These are phyloP conservation scores for Nakazawaea wyomingensis DNA, from an alignment of 805 yeast species.

Conservation along the genomic window DNA sequence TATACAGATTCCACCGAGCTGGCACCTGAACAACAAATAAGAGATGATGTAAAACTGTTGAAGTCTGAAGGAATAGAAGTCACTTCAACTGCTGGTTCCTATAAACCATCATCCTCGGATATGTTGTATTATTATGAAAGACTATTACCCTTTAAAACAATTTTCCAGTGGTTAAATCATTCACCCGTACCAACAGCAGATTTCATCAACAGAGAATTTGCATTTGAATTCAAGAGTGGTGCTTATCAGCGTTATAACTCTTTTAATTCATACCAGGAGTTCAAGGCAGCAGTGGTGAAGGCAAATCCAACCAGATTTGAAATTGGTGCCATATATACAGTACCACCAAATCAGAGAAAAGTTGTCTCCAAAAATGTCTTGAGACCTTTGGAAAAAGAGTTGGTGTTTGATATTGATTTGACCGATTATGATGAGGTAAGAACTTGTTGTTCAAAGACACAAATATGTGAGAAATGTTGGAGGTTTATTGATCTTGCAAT, in stretches of 20 bases:
- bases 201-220: slow-evolving; percentile 88
- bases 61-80: neutral
- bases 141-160: slow-evolving; percentile 67
- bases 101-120: slow-evolving; percentile 47
- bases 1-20: neutral
- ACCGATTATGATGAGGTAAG: slow-evolving; percentile 93
- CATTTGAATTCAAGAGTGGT: slow-evolving; percentile 82
- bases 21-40: neutral
- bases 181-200: slow-evolving; percentile 69
- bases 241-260: slow-evolving; percentile 90
- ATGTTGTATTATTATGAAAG: slow-evolving; percentile 68
- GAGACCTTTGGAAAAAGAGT: slow-evolving; percentile 79
- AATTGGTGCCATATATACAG: slow-evolving; percentile 86
- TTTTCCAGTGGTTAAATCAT: slow-evolving; percentile 90
- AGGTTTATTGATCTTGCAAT: slow-evolving; percentile 83
- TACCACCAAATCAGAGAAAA: slow-evolving; percentile 84
- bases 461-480: slow-evolving; percentile 90
- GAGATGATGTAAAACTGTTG: no score
- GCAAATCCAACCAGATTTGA: slow-evolving; percentile 89
- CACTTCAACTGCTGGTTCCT: slow-evolving; percentile 6
- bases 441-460: slow-evolving; percentile 87
- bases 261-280: slow-evolving; percentile 58
- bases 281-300: slow-evolving; percentile 67
- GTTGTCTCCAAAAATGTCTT: slow-evolving; percentile 68
- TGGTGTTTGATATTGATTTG: slow-evolving; percentile 95